Evolutionary conservation across 345 rosid genomes (phyloP), one percentile per base, ranked within the genome.

Genomic region (Lumnitzera racemosa): DNA sequence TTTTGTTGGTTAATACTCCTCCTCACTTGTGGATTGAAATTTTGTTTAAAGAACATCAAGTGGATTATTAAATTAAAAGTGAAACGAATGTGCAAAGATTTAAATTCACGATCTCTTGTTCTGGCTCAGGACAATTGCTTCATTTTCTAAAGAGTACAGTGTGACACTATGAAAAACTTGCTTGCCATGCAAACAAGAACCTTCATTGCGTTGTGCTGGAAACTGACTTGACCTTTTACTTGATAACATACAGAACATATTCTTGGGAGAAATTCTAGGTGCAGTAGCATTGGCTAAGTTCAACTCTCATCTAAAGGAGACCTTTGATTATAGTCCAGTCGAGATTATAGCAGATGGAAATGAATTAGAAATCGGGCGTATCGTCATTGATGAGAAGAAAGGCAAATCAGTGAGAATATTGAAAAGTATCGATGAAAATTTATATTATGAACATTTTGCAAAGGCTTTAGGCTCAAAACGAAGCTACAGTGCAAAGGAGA

Each of bases 331-430:
- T 25, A 63, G 36, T 46, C 49, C 57, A 14, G 41, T 74, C 27
- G 63, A 59, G 66, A 46, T 75, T 56, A 11, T 56, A 13, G 67
- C 67, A n/a, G 62, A 63, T 58, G 70, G 70, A 49, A 58, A 59
- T 16, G 24, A 23, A 57, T 53, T 67, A 15, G 31, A 10, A 15
- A 23, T 16, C 25, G 71, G 75, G 49, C 55, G 61, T 52, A 56
- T 60, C 4, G 11, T 55, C 16, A 46, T 60, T 24, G 67, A 70
- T 54, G 54, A 67, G 49, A 50, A 63, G 43, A 36, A 36, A 57
- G 75, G 72, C 56, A 75, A 75, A 57, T 41, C 11, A 49, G 66
- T 67, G 7, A 57, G 17, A 29, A 31, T 54, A 12, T 50, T 70
- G 61, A 66, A 72, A 66, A 66, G 47, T 43, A 16, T 74, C 9